Evolutionary conservation across 192 early-diverging fungal genomes (phyloP), one percentile per base, ranked within the genome.

Genomic region (Coemansia sp.): DNA sequence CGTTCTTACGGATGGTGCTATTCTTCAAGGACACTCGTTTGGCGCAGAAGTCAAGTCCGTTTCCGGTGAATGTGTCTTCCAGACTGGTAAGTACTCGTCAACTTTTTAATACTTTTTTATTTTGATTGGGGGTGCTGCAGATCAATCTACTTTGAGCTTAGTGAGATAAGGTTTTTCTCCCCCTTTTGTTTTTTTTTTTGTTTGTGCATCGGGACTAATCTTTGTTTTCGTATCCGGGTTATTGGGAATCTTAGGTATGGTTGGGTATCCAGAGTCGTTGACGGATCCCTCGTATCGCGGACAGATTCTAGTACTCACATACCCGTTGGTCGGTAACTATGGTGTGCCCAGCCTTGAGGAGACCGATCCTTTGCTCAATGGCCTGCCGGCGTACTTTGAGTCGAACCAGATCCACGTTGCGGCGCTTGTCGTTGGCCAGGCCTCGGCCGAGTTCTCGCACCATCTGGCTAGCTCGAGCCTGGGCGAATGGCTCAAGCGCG

Each of bases 211-310:
- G 36, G n/a, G 13, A 47, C 13, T 47, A 47, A 47, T 47, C 18
- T 16, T 16, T 47, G 44, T 47, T 47, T 47, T 47, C 44, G 44
- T 47, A 47, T 47, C 27, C 52, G 55, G 15, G 24, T 59, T 29
- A 57, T n/a, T 57, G 54, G 29, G 24, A 31, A 36, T 66, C 42
- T 41, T 84, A 84, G 82, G 82, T n/a, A 98, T 98, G 96, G 94
- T 97, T 59, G 97, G 96, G 52, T 99, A 98, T 78, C 96, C 97
- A n/a, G 96, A 99, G 83, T 96, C 97, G 33, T 86, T 97, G 75
- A 98, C 96, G 3, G 96, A 99, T 86, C 97, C 97, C 15, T 98
- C 96, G 52, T 99, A 99, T 85, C 89, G 93, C 65, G 97, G 97
- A 10, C 97, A 99, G 89, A 98, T 99, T 65, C 86, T 99, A 57